phyloP scores from a whole-genome alignment of 2,329 filamentous ascomycete genomes.

The Paecilomyces formosus region DNA sequence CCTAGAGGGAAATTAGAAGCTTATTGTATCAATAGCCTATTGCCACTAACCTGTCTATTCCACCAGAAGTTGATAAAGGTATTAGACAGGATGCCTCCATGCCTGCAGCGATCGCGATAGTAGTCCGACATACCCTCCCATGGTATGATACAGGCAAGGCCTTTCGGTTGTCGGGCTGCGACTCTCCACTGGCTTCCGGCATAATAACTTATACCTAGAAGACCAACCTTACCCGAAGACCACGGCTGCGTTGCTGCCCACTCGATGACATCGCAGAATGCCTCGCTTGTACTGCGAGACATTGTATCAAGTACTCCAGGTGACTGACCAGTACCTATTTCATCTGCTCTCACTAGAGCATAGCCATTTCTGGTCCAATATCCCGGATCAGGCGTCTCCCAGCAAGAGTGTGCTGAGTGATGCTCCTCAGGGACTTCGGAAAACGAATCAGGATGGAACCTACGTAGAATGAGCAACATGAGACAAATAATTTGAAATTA shows the following conservation, averaged over 20 bases:
- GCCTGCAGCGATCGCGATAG: constrained; percentile 43
- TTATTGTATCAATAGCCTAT: too few relatives aligned
- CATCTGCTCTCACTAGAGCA: constrained; percentile 3
- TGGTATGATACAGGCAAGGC: constrained; percentile 41
- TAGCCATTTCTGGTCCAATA: constrained; percentile 2
- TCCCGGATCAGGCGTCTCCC: constrained; percentile 2
- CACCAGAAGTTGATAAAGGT: neutral
- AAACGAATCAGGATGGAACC: constrained; percentile 6
- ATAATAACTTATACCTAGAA: constrained; percentile 45
- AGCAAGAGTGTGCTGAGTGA: neutral
- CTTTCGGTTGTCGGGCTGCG: constrained; percentile 35
- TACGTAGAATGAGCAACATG: neutral
- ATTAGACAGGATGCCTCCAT: constrained; percentile 52
- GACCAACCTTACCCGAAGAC: constrained; percentile 43
- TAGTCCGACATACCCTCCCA: constrained; percentile 51
- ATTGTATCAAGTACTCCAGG: constrained; percentile 4
- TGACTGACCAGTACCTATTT: constrained; percentile 1
- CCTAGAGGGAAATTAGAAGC: too few relatives aligned
- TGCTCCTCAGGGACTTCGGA: neutral
- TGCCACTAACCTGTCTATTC: neutral
- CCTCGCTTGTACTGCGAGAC: constrained; percentile 1
- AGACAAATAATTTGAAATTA: neutral
- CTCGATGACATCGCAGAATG: constrained; percentile 5
- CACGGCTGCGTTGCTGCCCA: constrained; percentile 37
- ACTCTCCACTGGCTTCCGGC: constrained; percentile 44